These are phyloP conservation scores for Pythium insidiosum DNA, from an alignment of 352 stramenopile species.

Conservation along the genomic window DNA sequence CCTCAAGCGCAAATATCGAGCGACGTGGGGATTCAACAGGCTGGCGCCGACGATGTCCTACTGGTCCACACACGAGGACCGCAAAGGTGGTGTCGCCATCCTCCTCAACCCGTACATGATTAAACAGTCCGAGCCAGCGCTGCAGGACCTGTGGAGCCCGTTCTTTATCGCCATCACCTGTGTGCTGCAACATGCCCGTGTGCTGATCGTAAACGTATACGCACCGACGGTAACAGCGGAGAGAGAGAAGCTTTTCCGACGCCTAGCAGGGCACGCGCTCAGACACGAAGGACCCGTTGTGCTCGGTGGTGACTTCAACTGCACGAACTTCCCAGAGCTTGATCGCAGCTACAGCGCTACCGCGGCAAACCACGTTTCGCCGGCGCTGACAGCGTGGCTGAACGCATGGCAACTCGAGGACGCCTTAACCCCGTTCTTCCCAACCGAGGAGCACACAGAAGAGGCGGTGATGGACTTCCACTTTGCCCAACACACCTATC, in stretches of 20 bases:
- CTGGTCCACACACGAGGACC: not conserved
- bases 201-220: not conserved
- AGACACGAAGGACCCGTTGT: not conserved
- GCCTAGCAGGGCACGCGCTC: not conserved
- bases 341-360: not conserved
- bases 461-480: not conserved
- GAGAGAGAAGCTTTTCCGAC: not conserved
- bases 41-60: not conserved
- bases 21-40: not conserved
- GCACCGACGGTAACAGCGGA: not conserved
- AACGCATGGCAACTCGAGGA: not conserved
- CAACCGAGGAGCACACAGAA: not conserved
- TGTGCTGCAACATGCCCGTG: not conserved
- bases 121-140: no score
- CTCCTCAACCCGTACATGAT: not conserved
- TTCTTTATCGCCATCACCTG: not conserved
- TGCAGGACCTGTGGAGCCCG: not conserved
- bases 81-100: not conserved
- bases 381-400: not conserved
- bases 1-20: not conserved
- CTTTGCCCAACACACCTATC: not conserved
- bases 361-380: not conserved
- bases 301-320: not conserved
- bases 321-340: not conserved
- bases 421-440: not conserved